Evolutionary conservation across 202 grass and related monocot species (phyloP).

Genomic region (Eragrostis tef): DNA sequence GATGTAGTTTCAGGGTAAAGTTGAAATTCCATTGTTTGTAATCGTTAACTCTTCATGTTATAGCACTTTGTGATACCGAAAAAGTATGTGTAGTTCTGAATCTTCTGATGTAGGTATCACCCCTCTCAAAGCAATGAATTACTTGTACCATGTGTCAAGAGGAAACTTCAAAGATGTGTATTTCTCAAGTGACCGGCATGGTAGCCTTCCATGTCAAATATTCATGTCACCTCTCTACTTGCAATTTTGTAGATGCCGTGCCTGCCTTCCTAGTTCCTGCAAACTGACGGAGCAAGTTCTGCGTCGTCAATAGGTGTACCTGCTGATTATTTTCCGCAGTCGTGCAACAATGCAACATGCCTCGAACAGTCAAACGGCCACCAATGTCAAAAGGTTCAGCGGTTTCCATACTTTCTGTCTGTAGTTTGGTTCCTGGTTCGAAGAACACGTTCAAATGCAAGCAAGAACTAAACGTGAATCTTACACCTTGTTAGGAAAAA

Average conservation of each 20-base stretch:
- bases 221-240: neutral
- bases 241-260: neutral
- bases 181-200: neutral
- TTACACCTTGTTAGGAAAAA: too few species aligned
- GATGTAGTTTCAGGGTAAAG: neutral
- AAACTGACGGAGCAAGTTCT: neutral
- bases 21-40: constrained; percentile 3
- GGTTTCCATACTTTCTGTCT: neutral
- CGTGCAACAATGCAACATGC: neutral
- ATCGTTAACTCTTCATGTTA: constrained; percentile 7
- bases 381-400: too few species aligned
- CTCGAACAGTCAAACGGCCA: too few species aligned
- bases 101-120: neutral
- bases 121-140: constrained; percentile 24
- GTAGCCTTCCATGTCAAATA: neutral
- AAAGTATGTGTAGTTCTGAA: neutral
- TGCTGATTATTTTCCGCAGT: neutral
- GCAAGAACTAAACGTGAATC: too few species aligned
- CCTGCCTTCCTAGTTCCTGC: neutral
- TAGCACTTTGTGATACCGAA: neutral
- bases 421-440: too few species aligned
- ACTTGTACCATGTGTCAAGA: constrained; percentile 28
- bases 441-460: neutral
- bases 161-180: neutral
- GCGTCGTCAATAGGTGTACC: neutral